Base-by-base conservation (phyloP, 371 early-diverging fungal genomes). In the Conidiobolus incongruus region DNA sequence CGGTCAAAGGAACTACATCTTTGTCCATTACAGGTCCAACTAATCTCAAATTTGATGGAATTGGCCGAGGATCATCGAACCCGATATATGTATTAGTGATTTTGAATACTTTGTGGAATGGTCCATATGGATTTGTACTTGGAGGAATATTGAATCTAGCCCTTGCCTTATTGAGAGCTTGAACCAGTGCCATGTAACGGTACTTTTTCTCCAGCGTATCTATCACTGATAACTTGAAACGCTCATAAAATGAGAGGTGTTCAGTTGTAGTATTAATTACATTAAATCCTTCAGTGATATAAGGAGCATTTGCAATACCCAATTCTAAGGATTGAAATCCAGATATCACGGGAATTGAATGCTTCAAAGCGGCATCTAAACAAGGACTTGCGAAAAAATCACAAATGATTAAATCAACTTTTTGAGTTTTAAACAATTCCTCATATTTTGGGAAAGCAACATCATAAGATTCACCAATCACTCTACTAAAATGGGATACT, bases 341-440 rank as follows among this genome's bases (percentile, higher is more conserved):
- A 15, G 21, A 13, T 7, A 40, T 40, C 4, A 40, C 8, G 4
- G 47, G 47, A 19, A 40, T 39, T 26, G 21, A 4, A 1, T n/a
- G 31, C 11, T 32, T 19, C 13, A 34, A 39, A 16, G 47, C 47
- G 7, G 41, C 47, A 22, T 47, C 47, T 2, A 31, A 22, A 26
- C 47, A 47, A 22, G 40, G 12, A 16, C 13, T n/a, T 8, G 33
- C 12, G 21, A 47, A 47, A 34, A 39, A 47, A 35, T 47, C 47
- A 33, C 47, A 47, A 12, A 47, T 17, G 11, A 47, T 39, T 5
- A 47, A 16, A 23, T 47, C 47, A 6, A 34, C 26, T 24, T 45
- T 45, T 11, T n/a, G 4, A 5, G 35, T 35, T 5, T 13, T 7
- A 7, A 35, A 4, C 35, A 7, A 12, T n/a, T 40, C 33, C 5